Evolutionary conservation across 768 basidiomycete genomes (phyloP).

Genomic region (Russula ochroleuca): DNA sequence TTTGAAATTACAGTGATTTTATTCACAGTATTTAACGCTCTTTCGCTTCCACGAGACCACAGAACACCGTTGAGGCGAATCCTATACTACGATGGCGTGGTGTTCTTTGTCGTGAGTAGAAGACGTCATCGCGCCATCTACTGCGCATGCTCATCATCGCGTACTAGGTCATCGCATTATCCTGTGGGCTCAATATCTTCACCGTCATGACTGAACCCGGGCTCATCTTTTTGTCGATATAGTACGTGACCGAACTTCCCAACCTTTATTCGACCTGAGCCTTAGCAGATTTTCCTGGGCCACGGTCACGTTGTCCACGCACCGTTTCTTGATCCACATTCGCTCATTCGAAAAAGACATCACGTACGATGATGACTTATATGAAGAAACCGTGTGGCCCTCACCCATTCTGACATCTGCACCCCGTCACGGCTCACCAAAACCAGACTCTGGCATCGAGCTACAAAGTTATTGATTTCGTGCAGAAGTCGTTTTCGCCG

Average conservation of each 20-base stretch:
- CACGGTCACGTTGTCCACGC: neutral
- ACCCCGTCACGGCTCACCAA: too few species aligned
- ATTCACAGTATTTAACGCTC: conserved; percentile 36
- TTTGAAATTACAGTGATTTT: conserved; percentile 37
- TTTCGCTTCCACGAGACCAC: conserved; percentile 35
- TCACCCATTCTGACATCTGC: too few species aligned
- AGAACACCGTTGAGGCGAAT: conserved; percentile 32
- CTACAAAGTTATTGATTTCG: neutral
- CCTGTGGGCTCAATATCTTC: conserved; percentile 5
- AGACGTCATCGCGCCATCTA: neutral
- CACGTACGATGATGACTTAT: neutral
- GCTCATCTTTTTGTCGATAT: neutral
- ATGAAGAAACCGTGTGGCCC: neutral
- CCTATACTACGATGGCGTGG: conserved; percentile 37
- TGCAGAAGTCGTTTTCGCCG: neutral
- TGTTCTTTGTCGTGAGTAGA: conserved; percentile 35
- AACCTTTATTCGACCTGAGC: neutral
- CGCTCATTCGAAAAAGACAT: conserved; percentile 2
- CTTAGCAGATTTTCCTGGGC: conserved; percentile 18
- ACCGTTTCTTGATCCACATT: conserved; percentile 13
- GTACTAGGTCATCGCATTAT: neutral
- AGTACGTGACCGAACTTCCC: conserved; percentile 1
- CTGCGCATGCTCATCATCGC: neutral
- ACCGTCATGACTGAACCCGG: neutral
- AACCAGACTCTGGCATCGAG: neutral